Evolutionary conservation across 257 asterid species (phyloP), one percentile per base, ranked within the genome.

Genomic region (Leptodermis oblonga): DNA sequence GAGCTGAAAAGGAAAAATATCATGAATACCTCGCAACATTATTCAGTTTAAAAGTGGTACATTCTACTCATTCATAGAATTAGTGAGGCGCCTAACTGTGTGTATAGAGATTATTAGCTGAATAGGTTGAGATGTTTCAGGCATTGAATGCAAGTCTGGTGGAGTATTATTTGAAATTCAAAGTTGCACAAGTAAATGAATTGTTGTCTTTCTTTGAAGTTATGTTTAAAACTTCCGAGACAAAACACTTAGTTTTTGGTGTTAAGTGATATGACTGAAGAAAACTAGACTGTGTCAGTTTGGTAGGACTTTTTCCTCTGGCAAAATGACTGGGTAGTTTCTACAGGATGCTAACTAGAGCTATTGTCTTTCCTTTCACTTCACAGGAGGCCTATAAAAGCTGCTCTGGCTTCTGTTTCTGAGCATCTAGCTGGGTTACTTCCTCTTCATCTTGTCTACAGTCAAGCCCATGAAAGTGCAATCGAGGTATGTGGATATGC

Each of bases 381-480:
- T 51, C 46, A 49, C 89, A 93, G 99, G 97, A 85, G 86, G 81
- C 99, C 99, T 56, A 77, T 85, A 70, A 93, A 90, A 84, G 92
- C 99, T 85, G 97, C 97, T 71, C 69, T 90, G 54, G 95, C 96
- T 68, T 92, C 97, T 82, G 99, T 88, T 74, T 79, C 96, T 69
- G 96, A 90, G 80, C 97, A 93, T 81, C 82, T 93, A 43, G 94
- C 99, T 66, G 99, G 99, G 66, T 80, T 93, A 80, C 92, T 90
- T 80, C 96, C 99, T 72, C 97, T 88, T 74, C 97, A 93, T 93
- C 97, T 93, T 71, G 96, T 88, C 36, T 93, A 90, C 78, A 90
- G 99, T 76, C 96, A 85, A 67, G 96, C 97, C 75, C 99, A 93
- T 78, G 92, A 89, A 81, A 84, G 93, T 76, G 97, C 97, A 58